phyloP scores from a whole-genome alignment of 2,329 filamentous ascomycete species.

The Penicillium brasilianum region DNA sequence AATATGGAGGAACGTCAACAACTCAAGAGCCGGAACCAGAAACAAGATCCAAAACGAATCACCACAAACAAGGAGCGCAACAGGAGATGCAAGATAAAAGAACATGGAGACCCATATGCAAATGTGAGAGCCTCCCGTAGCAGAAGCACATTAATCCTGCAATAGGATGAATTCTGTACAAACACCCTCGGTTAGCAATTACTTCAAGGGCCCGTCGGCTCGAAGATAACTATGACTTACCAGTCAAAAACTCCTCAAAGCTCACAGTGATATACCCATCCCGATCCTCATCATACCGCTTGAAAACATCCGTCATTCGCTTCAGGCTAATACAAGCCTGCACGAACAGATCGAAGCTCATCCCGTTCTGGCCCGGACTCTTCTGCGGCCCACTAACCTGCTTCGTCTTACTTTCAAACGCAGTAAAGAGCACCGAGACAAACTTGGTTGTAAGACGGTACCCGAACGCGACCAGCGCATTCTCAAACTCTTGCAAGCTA shows the following conservation, averaged over 20 bases:
- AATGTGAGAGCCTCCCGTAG: no score
- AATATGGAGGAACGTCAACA: conserved; percentile 9
- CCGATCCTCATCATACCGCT: conserved; percentile 96
- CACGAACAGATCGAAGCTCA: conserved; percentile 96
- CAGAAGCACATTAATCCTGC: conserved; percentile 36
- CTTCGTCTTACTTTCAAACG: conserved; percentile 71
- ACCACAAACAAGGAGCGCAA: neutral
- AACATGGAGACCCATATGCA: neutral
- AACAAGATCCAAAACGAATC: neutral
- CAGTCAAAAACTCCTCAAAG: conserved; percentile 80
- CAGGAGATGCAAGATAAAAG: neutral
- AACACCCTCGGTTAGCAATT: conserved; percentile 13
- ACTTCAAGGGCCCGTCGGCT: neutral
- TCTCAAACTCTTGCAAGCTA: conserved; percentile 81
- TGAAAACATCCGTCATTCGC: conserved; percentile 99
- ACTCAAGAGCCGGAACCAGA: neutral
- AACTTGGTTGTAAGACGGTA: conserved; percentile 87
- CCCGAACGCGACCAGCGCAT: conserved; percentile 89
- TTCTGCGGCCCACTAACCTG: conserved; percentile 41
- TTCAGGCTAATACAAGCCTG: conserved; percentile 96
- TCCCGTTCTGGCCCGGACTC: conserved; percentile 57
- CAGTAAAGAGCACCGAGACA: conserved; percentile 81
- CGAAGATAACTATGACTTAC: conserved; percentile 37
- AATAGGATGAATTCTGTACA: conserved; percentile 42
- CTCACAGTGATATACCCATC: conserved; percentile 89